Evolutionary conservation across 208 protist species (phyloP).

Genomic region (Wallacemonas sp.): DNA sequence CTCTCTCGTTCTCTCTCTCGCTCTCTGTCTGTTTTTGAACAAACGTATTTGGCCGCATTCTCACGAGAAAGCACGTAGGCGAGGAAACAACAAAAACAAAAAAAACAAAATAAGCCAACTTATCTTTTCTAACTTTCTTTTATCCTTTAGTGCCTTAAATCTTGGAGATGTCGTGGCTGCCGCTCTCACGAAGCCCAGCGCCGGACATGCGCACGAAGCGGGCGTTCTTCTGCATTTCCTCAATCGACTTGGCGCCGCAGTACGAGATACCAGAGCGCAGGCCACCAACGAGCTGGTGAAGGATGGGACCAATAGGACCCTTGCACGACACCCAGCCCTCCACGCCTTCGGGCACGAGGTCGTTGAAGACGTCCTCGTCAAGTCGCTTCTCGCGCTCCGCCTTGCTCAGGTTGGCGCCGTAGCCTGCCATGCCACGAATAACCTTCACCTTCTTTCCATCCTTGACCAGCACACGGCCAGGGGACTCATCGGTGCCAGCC

Average conservation of each 20-base stretch:
- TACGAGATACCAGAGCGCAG: slow-evolving; percentile 91
- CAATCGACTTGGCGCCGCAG: slow-evolving; percentile 73
- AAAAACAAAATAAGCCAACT: not conserved
- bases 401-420: slow-evolving; percentile 90
- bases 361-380: slow-evolving; percentile 85
- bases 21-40: not conserved
- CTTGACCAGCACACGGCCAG: slow-evolving; percentile 86
- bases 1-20: not conserved
- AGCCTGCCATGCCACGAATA: slow-evolving; percentile 91
- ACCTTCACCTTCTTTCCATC: slow-evolving; percentile 92
- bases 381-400: slow-evolving; percentile 78
- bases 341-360: slow-evolving; percentile 88
- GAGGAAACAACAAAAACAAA: not conserved
- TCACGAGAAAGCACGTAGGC: not conserved
- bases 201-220: slow-evolving; percentile 85
- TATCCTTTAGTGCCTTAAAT: slow-evolving; percentile 35
- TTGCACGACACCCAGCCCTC: slow-evolving; percentile 88
- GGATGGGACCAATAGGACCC: slow-evolving; percentile 72
- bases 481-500: slow-evolving; percentile 88
- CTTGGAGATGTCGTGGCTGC: slow-evolving; percentile 90
- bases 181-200: slow-evolving; percentile 82
- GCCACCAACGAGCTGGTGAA: slow-evolving; percentile 87
- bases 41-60: too few species aligned
- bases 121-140: not conserved
- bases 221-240: slow-evolving; percentile 81